phyloP scores from a whole-genome alignment of 345 rosid species.

The Sapria himalayana region DNA sequence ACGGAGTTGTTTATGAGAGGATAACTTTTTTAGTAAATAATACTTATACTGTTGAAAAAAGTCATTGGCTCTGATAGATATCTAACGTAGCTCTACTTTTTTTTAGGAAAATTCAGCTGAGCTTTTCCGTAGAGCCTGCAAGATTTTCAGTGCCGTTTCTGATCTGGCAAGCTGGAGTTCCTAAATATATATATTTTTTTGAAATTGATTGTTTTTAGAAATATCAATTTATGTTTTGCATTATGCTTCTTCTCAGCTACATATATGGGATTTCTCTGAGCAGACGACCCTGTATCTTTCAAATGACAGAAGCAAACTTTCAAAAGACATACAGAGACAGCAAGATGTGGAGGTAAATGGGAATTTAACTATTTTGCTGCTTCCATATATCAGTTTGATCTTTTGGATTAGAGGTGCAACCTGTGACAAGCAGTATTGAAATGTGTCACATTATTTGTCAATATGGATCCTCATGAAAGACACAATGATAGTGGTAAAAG shows the following conservation, averaged over 20 bases:
- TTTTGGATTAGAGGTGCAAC: too few relatives aligned
- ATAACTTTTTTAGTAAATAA: too few relatives aligned
- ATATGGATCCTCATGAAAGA: too few relatives aligned
- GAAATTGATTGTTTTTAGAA: too few relatives aligned
- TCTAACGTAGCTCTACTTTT: not conserved
- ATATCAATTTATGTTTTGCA: constrained; percentile 9
- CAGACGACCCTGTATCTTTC: constrained; percentile 38
- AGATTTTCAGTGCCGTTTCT: constrained; percentile 65
- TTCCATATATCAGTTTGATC: too few relatives aligned
- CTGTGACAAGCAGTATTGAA: too few relatives aligned
- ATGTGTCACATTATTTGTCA: too few relatives aligned
- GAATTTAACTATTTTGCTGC: not conserved
- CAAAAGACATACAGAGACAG: constrained; percentile 37
- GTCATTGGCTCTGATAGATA: constrained; percentile 4
- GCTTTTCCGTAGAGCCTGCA: constrained; percentile 85
- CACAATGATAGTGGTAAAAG: too few relatives aligned
- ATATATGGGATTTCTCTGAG: constrained; percentile 88
- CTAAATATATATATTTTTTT: too few relatives aligned
- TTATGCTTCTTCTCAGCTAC: constrained; percentile 32
- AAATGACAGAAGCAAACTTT: constrained; percentile 29
- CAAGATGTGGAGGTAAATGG: constrained; percentile 66
- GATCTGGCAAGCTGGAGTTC: constrained; percentile 39
- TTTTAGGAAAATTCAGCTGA: constrained; percentile 70
- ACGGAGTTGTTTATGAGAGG: too few relatives aligned
- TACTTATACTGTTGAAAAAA: too few relatives aligned